Percentiles rank a stretch among this genome's conserved stretches.
phyloP scores from a whole-genome alignment of 1,284 basidiomycete species.

The Sphaerobolus stellatus region DNA sequence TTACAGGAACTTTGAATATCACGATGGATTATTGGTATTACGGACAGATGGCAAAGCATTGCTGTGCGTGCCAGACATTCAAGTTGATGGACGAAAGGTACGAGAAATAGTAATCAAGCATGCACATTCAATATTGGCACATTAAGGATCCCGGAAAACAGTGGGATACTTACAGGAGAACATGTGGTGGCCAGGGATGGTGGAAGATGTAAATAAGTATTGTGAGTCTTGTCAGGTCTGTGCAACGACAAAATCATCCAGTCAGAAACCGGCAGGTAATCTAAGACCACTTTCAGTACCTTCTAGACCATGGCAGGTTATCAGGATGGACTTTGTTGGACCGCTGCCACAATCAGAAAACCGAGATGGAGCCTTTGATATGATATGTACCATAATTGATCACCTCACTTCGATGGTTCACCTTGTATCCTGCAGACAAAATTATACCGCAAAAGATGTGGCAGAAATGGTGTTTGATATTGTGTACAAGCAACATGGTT shows the following conservation, averaged over 20 bases:
- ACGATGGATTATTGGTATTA: slow-evolving; percentile 26
- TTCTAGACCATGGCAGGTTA: slow-evolving; percentile 33
- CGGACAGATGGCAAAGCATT: slow-evolving; percentile 14
- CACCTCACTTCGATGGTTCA: slow-evolving; percentile 37
- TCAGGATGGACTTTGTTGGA: slow-evolving; percentile 46
- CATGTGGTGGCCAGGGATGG: slow-evolving; percentile 38
- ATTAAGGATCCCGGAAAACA: slow-evolving; percentile 35
- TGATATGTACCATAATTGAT: slow-evolving; percentile 38
- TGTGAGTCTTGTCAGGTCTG: slow-evolving; percentile 33
- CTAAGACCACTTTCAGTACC: slow-evolving; percentile 35
- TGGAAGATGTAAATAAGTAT: slow-evolving; percentile 23
- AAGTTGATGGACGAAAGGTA: slow-evolving; percentile 19
- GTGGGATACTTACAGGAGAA: slow-evolving; percentile 26
- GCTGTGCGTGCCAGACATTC: slow-evolving; percentile 37
- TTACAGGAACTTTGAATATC: slow-evolving; percentile 27
- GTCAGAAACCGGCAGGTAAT: slow-evolving; percentile 32
- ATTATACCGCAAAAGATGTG: slow-evolving; percentile 34
- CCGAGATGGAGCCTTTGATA: slow-evolving; percentile 34
- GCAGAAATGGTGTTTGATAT: slow-evolving; percentile 41
- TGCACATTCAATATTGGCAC: slow-evolving; percentile 34
- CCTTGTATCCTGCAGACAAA: slow-evolving; percentile 30
- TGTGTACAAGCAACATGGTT: slow-evolving; percentile 40
- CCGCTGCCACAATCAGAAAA: slow-evolving; percentile 35
- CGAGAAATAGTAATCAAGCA: slow-evolving; percentile 34
- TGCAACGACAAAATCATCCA: slow-evolving; percentile 27